Evolutionary conservation across 306 rosid genomes (phyloP).

Genomic region (Malus orientalis): DNA sequence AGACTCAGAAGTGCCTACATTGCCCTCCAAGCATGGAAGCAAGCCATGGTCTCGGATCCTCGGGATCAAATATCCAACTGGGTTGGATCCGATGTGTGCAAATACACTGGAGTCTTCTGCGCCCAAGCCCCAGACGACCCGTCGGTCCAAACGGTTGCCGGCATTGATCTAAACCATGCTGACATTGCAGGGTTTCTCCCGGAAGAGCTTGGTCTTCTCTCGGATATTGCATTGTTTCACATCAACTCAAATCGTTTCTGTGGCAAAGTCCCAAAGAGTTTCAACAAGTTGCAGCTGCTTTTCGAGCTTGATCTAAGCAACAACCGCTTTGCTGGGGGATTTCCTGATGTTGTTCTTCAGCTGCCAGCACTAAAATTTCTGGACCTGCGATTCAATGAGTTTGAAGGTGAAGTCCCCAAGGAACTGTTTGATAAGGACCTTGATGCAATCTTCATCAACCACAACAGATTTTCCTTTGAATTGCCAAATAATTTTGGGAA

Average conservation of each 20-base stretch:
- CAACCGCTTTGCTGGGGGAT: conserved; percentile 55
- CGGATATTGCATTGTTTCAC: conserved; percentile 55
- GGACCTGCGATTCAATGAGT: conserved; percentile 67
- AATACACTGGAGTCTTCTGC: conserved; percentile 56
- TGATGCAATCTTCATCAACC: conserved; percentile 64
- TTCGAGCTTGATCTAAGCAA: conserved; percentile 61
- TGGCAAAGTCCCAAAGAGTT: conserved; percentile 49
- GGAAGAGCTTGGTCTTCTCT: conserved; percentile 42
- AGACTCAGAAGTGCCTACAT: conserved; percentile 46
- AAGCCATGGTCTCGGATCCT: conserved; percentile 67
- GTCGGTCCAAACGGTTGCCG: conserved; percentile 45
- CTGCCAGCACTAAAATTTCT: conserved; percentile 46
- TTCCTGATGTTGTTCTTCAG: conserved; percentile 44
- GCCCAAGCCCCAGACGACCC: conserved; percentile 35
- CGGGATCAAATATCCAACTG: conserved; percentile 37
- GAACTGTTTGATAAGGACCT: conserved; percentile 58
- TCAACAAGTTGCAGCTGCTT: conserved; percentile 33
- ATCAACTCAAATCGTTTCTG: conserved; percentile 66
- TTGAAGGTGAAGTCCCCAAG: conserved; percentile 50
- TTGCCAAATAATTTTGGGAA: conserved; percentile 52
- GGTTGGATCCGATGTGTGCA: conserved; percentile 57
- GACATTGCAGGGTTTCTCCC: conserved; percentile 76
- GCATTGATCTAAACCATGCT: conserved; percentile 68
- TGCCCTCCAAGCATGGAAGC: conserved; percentile 62
- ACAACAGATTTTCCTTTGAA: conserved; percentile 43